Evolutionary conservation across 768 basidiomycete species (phyloP).

Genomic region (Antrodiella citrinella): DNA sequence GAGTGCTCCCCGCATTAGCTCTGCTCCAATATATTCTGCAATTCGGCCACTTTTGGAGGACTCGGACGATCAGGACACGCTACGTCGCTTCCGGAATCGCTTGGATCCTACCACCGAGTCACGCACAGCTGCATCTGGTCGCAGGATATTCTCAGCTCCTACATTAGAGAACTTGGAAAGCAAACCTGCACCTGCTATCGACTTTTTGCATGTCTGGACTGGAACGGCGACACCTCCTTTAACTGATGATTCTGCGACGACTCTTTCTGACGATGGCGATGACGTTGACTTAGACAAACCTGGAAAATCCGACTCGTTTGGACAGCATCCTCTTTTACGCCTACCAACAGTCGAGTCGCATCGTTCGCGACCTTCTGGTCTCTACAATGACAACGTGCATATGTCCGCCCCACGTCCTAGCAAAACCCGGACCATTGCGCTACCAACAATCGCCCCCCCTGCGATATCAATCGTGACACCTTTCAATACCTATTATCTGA

Average conservation of each 20-base stretch:
- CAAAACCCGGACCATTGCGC: not conserved
- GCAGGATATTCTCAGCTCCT: not conserved
- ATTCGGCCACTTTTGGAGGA: no score
- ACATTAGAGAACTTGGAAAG: not conserved
- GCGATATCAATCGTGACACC: conserved; percentile 26
- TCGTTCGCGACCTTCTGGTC: not conserved
- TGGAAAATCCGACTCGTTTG: no score
- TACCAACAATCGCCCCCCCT: not conserved
- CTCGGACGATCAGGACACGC: no score
- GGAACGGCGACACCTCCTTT: no score
- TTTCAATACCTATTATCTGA: conserved; percentile 26
- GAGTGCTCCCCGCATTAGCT: not conserved
- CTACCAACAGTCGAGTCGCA: not conserved
- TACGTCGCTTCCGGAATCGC: no score
- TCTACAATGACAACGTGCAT: no score
- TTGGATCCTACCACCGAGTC: not conserved
- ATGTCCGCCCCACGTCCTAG: no score
- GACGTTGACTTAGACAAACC: no score
- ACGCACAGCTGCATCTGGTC: not conserved
- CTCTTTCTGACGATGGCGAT: not conserved
- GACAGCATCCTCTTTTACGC: not conserved
- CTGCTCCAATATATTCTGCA: no score
- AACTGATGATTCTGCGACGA: not conserved
- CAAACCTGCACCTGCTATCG: no score
- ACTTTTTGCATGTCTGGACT: no score